Evolutionary conservation across 2,329 filamentous ascomycete genomes (phyloP), one percentile per base, ranked within the genome.

Genomic region (Phoma herbarum): DNA sequence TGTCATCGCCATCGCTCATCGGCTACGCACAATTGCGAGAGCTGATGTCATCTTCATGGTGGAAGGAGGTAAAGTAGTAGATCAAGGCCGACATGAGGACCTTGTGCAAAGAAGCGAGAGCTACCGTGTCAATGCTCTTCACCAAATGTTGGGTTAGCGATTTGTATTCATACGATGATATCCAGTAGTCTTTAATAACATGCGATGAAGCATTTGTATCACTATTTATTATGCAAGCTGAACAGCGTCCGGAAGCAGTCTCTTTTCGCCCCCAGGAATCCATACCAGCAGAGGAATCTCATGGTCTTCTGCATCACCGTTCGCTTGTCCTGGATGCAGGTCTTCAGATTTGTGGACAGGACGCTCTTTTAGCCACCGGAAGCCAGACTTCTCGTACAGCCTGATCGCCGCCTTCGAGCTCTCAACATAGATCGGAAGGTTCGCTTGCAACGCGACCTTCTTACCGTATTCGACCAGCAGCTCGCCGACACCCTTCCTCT

Each of bases 91-190:
- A 28, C 83, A 85, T 69, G 73, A 77, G 18, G 81, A 85, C 56
- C 65, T 85, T 54, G 72, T 84, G 28, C 74, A 80, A 59, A 75
- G 81, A 29, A 81, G 78, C 57, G 81, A 83, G 66, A 81, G 76
- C 52, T 84, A 84, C 65, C 77, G 81, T 26, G 77, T 77, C 11
- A 84, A 82, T 69, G 82, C 80, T 20, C 72, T 83, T 47, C 80
- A 82, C 61, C 82, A 84, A 64, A 81, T 80, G 64, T 51, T 82
- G 49, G 77, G 74, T 18, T 75, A 57, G 65, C 31, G 7, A 14
- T 20, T 35, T n/a, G 23, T 22, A 18, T 16, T 14, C 12, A 20
- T 41, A 11, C 39, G 20, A 14, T 11, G 45, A 22, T 46, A 46
- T 56, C 20, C 28, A 52, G 14, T 47, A 35, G 16, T 39, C 12